Evolutionary conservation across 1,284 basidiomycete genomes (phyloP).

Genomic region (Sporisorium exsertum): DNA sequence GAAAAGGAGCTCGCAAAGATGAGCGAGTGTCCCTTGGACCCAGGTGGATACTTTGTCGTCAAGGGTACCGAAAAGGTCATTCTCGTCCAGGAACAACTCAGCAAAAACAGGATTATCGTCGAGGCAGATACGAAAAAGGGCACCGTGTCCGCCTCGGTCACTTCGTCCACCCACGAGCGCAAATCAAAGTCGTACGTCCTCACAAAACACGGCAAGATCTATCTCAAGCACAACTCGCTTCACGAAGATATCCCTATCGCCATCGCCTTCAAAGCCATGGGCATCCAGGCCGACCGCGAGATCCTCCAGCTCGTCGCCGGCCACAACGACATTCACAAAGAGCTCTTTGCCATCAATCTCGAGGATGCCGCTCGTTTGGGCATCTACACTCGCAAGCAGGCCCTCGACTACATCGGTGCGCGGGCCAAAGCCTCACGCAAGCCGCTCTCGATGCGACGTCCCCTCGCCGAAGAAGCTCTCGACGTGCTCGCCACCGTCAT

Average conservation of each 20-base stretch:
- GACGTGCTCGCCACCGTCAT: conserved; percentile 97
- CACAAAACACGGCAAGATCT: conserved; percentile 92
- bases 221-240: conserved; percentile 92
- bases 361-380: conserved; percentile 80
- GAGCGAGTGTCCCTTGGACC: conserved; percentile 97
- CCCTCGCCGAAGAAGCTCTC: conserved; percentile 91
- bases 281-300: conserved; percentile 97
- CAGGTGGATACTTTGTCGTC: conserved; percentile 98
- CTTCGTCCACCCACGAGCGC: conserved; percentile 91
- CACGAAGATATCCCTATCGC: conserved; percentile 97
- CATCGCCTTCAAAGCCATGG: conserved; percentile 88
- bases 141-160: conserved; percentile 94
- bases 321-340: conserved; percentile 88
- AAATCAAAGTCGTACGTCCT: conserved; percentile 99
- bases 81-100: conserved; percentile 96
- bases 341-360: conserved; percentile 88
- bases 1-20: conserved; percentile 89
- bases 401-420: conserved; percentile 92
- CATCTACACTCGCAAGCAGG: conserved; percentile 93
- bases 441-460: conserved; percentile 78
- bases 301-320: conserved; percentile 95
- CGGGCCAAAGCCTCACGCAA: conserved; percentile 89
- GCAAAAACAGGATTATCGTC: conserved; percentile 99
- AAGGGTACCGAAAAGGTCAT: conserved; percentile 99
- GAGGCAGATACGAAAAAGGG: conserved; percentile 84